Base-by-base conservation (phyloP, 2,329 filamentous ascomycete genomes). In the Cryphonectria japonica region DNA sequence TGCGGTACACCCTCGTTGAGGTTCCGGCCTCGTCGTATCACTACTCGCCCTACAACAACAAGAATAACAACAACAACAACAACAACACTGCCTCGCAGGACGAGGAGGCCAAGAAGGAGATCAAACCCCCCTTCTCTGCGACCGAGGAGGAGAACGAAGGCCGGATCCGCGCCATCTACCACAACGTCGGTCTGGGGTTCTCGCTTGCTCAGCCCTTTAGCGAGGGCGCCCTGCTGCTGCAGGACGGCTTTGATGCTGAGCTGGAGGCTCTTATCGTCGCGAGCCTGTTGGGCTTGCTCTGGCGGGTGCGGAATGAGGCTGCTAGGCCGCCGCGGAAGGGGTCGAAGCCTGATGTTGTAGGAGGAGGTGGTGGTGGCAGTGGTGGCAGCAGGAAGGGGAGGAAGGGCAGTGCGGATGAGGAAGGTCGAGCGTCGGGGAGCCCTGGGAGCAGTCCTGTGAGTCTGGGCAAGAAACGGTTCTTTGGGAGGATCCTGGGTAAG, bases 121-220 rank as follows among this genome's bases (percentile, higher is more conserved):
- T 41, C 13, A 60, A 54, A 8, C 32, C 64, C 5, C 57, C 71
- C 0, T 72, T 46, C n/a, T 71, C 69, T 2, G 69, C 69, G 14
- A 43, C 63, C 1, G 57, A 65, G 7, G 46, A 61, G 1, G 67
- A 46, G 19, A 41, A 67, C n/a, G 39, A 71, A 9, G 66, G 64
- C 26, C 71, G 64, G 9, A 67, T 70, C 16, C 63, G 70, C 6
- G 72, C 72, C 32, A 72, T 73, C 43, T 73, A 73, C 46, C 65
- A 72, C 66, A 71, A 73, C 41, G 70, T 73, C 54, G 72, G 72
- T 3, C 52, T 72, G 22, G 72, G 72, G 37, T 68, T 72, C 39
- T 72, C 59, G 3, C 46, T 73, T 11, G 66, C 70, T 14, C 72
- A 73, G 62, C 70, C 70, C 7, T 67, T 43, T 66, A 73, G 70